phyloP scores from a whole-genome alignment of 352 stramenopile genomes.

The Phytophthora kernoviae region DNA sequence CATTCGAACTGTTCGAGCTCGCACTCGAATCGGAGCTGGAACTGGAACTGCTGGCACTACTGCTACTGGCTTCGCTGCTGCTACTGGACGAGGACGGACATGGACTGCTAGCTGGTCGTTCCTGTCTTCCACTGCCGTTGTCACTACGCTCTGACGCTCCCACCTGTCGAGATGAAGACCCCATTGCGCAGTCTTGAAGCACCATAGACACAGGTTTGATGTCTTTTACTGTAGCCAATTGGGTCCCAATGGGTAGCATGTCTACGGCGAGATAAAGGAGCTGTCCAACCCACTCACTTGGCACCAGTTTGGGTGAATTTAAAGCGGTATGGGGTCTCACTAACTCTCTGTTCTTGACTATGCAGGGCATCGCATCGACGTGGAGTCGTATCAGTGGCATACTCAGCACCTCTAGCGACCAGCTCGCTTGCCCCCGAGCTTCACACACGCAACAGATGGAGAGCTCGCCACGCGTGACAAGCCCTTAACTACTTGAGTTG shows the following conservation, averaged over 20 bases:
- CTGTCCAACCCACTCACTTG: slow-evolving; percentile 10
- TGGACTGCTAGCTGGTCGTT: slow-evolving; percentile 40
- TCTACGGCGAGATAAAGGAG: slow-evolving; percentile 1
- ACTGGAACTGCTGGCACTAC: slow-evolving; percentile 32
- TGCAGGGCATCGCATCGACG: slow-evolving; percentile 2
- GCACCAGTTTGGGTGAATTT: slow-evolving; percentile 5
- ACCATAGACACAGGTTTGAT: slow-evolving; percentile 5
- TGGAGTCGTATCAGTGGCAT: slow-evolving; percentile 19
- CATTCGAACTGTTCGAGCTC: slow-evolving; percentile 22
- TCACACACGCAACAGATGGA: slow-evolving; percentile 10
- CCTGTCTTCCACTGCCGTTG: slow-evolving; percentile 20
- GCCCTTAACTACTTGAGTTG: slow-evolving; percentile 12
- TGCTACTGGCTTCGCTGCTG: slow-evolving; percentile 32
- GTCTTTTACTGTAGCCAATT: slow-evolving; percentile 7
- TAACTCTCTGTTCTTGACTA: neutral
- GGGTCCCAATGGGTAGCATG: neutral
- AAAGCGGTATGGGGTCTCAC: neutral
- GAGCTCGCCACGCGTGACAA: slow-evolving; percentile 28
- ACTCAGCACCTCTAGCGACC: slow-evolving; percentile 22
- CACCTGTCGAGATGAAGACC: slow-evolving; percentile 5
- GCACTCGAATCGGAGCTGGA: slow-evolving; percentile 34
- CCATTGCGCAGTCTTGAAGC: neutral
- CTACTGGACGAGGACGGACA: slow-evolving; percentile 43
- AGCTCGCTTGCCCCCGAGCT: slow-evolving; percentile 1
- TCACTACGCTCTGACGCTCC: slow-evolving; percentile 3